Base-by-base conservation (phyloP, 176 grass and related monocot species). In the Elymus sibiricus region DNA sequence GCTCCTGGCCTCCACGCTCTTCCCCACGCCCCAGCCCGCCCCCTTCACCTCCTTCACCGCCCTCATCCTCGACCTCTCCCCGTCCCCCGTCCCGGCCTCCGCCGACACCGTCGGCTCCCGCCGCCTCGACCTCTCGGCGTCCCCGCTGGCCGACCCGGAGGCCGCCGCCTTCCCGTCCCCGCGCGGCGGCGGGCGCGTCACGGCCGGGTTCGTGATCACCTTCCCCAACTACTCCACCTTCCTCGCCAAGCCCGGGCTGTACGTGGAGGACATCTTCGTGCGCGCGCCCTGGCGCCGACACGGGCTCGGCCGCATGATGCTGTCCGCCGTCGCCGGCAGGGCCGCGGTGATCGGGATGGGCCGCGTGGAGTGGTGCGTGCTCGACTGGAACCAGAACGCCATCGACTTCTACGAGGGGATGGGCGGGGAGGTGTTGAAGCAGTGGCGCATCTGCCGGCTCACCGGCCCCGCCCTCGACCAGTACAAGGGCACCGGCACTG, bases 361-460 rank as follows among this genome's bases (percentile, higher is more conserved):
- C 2, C 75, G 91, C 5, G 93, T 98, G 11, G 95, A 98, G 81
- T 98, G 95, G 93, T 89, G 84, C 83, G 93, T 98, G 25, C 90
- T 95, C 47, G 91, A 98, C 66, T 95, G 95, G 95, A 98, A 98
- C 85, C 65, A 71, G 55, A 93, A 94, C 84, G 91, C 95, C 34
- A 95, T 98, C 51, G 79, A 92, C 38, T 98, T 98, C 84, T 98
- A 98, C 43, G 87, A 94, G 56, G 89, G 51, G 29, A 98, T 98
- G 93, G 95, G 95, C 32, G 93, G 93, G 3, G 89, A 98, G 32
- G 95, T 98, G 71, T 73, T 98, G 76, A 91, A 86, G 15, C 83
- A 92, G 93, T 98, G 91, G 93, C 87, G 93, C 83, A 98, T 95
- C 88, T 98, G 93, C 86, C 77, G 93, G 22, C 91, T 98, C 55